Evolutionary conservation across 78 protist genomes (phyloP).

Genomic region (Chrysochromulina tobinii): DNA sequence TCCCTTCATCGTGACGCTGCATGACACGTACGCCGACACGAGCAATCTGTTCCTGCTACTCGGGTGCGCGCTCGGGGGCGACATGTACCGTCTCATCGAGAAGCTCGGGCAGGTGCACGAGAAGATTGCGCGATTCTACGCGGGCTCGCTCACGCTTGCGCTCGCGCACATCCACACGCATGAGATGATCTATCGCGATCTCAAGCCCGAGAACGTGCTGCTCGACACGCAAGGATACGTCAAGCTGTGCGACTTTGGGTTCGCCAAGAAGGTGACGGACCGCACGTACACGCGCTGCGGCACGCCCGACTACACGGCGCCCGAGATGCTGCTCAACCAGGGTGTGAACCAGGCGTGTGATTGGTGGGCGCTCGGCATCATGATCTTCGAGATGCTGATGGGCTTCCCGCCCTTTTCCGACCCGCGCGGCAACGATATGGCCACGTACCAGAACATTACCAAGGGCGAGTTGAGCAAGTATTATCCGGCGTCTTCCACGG

Average conservation of each 20-base stretch:
- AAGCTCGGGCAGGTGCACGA: background rate
- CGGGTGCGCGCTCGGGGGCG: slow-evolving; percentile 14
- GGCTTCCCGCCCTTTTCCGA: slow-evolving; percentile 22
- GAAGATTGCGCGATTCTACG: background rate
- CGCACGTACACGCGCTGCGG: slow-evolving; percentile 60
- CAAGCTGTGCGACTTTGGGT: slow-evolving; percentile 47
- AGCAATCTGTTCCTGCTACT: background rate
- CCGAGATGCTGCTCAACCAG: slow-evolving; percentile 84
- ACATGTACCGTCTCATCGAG: background rate
- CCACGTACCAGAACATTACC: background rate
- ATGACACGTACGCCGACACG: background rate
- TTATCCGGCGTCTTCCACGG: background rate
- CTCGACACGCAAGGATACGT: slow-evolving; percentile 6
- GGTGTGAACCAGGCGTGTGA: slow-evolving; percentile 10
- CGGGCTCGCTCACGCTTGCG: background rate
- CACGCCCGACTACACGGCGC: slow-evolving; percentile 95
- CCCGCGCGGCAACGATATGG: background rate
- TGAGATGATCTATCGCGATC: background rate
- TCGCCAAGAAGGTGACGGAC: background rate
- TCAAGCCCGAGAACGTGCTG: slow-evolving; percentile 45
- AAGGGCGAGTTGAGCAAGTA: background rate
- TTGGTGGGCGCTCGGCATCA: slow-evolving; percentile 34
- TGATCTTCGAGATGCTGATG: background rate
- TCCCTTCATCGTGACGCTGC: background rate
- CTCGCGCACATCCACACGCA: background rate